Evolutionary conservation across 1,284 basidiomycete species (phyloP).

Genomic region (Naganishia cerealis): DNA sequence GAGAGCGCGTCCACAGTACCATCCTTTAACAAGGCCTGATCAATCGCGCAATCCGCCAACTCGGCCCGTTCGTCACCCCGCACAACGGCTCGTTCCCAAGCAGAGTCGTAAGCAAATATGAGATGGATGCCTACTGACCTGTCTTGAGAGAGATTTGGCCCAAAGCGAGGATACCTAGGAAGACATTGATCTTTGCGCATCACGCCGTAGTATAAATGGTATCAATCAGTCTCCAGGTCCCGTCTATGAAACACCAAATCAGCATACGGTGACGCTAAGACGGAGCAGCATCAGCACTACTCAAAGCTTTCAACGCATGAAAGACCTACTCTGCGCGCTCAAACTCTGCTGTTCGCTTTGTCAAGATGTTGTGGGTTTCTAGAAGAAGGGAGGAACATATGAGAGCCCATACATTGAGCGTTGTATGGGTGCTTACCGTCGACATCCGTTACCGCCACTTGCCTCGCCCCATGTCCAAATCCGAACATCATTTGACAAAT

Average conservation of each 20-base stretch:
- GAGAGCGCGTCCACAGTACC: conserved; percentile 39
- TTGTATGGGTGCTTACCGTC: not conserved
- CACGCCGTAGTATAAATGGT: no score
- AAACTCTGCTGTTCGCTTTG: conserved; percentile 28
- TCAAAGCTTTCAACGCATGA: not conserved
- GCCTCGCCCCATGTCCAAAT: not conserved
- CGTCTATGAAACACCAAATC: not conserved
- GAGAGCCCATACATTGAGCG: not conserved
- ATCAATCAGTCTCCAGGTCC: no score
- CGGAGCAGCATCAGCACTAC: not conserved
- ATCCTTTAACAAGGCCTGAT: conserved; percentile 41
- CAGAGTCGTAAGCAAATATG: not conserved
- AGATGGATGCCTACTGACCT: conserved; percentile 11
- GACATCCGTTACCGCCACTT: conserved; percentile 28
- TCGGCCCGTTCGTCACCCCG: conserved; percentile 39
- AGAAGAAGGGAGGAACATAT: not conserved
- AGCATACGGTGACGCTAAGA: conserved; percentile 23
- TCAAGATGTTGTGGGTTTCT: conserved; percentile 30
- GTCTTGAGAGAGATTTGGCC: conserved; percentile 40
- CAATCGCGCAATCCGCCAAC: conserved; percentile 43
- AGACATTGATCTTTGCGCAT: conserved; percentile 33
- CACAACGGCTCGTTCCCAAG: conserved; percentile 30
- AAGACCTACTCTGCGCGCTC: conserved; percentile 22
- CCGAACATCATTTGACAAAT: conserved; percentile 32
- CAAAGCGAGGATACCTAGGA: conserved; percentile 37